Evolutionary conservation across 2,329 filamentous ascomycete genomes (phyloP).

Genomic region (Fusarium subglutinans): DNA sequence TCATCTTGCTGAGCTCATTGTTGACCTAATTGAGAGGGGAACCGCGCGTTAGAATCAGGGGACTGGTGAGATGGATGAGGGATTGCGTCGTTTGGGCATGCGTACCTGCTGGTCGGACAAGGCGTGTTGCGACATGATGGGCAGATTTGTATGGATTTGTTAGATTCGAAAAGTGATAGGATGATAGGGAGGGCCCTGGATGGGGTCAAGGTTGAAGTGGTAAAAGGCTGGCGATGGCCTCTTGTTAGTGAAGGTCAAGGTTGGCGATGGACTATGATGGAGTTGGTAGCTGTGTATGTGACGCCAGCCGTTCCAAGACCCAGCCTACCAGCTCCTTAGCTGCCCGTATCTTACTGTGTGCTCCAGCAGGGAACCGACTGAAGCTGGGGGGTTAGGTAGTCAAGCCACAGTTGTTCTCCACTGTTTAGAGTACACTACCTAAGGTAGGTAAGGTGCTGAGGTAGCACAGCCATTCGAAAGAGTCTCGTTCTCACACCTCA

Average conservation of each 20-base stretch:
- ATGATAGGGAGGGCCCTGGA: background rate
- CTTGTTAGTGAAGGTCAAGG: conserved; percentile 28
- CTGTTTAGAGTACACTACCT: background rate
- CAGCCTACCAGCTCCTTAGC: conserved; percentile 15
- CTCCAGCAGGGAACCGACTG: conserved; percentile 17
- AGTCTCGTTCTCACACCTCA: background rate
- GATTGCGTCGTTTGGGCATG: conserved; percentile 31
- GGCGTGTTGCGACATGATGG: conserved; percentile 92
- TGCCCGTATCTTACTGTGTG: conserved; percentile 23
- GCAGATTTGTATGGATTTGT: conserved; percentile 31
- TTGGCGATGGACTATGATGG: conserved; percentile 31
- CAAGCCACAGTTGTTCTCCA: conserved; percentile 35
- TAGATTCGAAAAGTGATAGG: conserved; percentile 14
- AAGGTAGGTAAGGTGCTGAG: background rate
- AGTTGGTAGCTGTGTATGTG: conserved; percentile 41
- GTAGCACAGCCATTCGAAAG: conserved; percentile 23
- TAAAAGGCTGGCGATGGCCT: conserved; percentile 36
- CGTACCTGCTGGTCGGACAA: conserved; percentile 96
- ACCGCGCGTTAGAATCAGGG: conserved; percentile 25
- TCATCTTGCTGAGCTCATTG: conserved; percentile 99
- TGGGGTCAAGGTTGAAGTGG: conserved; percentile 12
- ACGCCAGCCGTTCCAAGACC: conserved; percentile 36
- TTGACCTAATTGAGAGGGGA: conserved; percentile 72
- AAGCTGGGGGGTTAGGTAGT: conserved; percentile 19
- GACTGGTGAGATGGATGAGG: conserved; percentile 18